Percentiles rank a stretch among this genome's conserved stretches.
Evolutionary conservation across 495 filamentous ascomycete genomes (phyloP).

Genomic region (Aspergillus sparsus): DNA sequence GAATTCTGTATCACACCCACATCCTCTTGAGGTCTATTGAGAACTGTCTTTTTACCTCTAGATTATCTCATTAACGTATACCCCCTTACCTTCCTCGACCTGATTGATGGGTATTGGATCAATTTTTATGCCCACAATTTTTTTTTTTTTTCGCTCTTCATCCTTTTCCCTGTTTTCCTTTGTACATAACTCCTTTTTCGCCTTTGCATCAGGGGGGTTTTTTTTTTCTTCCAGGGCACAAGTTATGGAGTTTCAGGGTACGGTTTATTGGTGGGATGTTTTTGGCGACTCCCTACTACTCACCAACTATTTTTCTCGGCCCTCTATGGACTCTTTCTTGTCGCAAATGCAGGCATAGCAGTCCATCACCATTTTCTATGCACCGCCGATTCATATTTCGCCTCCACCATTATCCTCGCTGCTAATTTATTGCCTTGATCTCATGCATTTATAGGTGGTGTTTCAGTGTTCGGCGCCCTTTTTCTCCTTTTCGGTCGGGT

Average conservation of each 20-base stretch:
- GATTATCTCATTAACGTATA: neutral
- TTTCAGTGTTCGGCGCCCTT: neutral
- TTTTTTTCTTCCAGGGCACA: neutral
- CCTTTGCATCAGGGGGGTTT: constrained; percentile 3
- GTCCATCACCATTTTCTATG: neutral
- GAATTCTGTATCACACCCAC: neutral
- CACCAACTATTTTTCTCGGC: neutral
- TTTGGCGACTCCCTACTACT: neutral
- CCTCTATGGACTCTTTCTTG: neutral
- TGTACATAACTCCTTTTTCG: constrained; percentile 12
- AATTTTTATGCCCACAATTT: neutral
- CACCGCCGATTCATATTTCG: neutral
- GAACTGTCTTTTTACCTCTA: neutral
- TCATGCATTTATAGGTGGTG: neutral
- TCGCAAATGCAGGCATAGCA: neutral
- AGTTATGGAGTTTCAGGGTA: constrained; percentile 7
- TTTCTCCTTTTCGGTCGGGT: neutral
- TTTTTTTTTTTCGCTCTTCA: neutral
- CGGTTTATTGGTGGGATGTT: neutral
- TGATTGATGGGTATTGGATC: neutral
- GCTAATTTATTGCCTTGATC: neutral
- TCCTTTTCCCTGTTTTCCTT: neutral
- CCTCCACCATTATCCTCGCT: neutral
- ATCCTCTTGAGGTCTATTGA: neutral
- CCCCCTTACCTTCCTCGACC: neutral